Base-by-base conservation (phyloP, 202 grass and related monocot genomes). In the Dendrocalamus latiflorus region DNA sequence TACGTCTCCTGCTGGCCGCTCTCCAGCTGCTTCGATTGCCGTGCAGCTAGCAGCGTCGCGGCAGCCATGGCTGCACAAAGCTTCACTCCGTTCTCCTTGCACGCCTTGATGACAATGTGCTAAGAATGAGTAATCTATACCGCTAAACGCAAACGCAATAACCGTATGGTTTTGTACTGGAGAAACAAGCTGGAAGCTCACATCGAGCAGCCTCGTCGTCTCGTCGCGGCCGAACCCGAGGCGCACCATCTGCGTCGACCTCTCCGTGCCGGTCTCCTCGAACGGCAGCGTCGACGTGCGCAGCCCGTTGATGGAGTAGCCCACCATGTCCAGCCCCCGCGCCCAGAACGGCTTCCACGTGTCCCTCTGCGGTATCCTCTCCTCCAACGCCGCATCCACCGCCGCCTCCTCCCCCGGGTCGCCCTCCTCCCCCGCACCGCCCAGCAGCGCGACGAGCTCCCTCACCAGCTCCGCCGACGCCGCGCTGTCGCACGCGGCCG, bases 291-390 rank as follows among this genome's bases (percentile, higher is more conserved):
- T 87, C 22, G 89, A 86, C 13, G 93, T 91, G 36, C 93, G 86
- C 33, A 98, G 84, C 8, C 95, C 95, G 76, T 95, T 98, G 70
- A 98, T 74, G 75, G 93, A 93, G 77, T 98, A 98, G 20, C 95
- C 93, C n/a, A 95, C 64, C 84, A 98, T 75, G 78, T 98, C 95
- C 83, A 87, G 65, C 33, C 95, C 95, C 26, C 95, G 87, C 11
- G 85, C 87, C 95, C 93, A 98, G 81, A 98, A 98, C 50, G 95
- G 91, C 74, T 98, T 98, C 68, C 77, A 89, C 50, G 87, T 58
- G 82, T 95, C 95, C 74, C 69, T 65, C 82, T 93, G 80, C 26
- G 89, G 92, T 72, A 95, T 89, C 89, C 87, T 74, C 58, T 89
- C 83, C 85, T 98, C 95, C 41, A 98, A 26, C 49, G 62, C 83